Conservation (phyloP, 2,329 filamentous ascomycete genomes). For the Pseudogymnoascus sp. region DNA sequence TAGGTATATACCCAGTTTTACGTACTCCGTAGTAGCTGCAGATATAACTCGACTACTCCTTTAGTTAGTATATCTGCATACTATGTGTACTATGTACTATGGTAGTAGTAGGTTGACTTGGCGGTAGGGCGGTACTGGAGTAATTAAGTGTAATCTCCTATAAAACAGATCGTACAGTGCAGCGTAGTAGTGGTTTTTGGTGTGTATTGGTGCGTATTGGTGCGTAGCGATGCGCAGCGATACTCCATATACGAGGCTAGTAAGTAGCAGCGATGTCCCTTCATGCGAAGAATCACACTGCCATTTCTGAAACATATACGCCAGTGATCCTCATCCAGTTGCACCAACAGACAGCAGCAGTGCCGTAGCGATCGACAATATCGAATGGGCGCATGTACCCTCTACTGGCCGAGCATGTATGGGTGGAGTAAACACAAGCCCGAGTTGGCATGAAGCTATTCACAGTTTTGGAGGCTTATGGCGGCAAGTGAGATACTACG, state of each 20-base stretch:
- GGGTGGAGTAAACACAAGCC: background rate
- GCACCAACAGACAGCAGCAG: background rate
- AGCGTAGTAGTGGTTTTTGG: too few relatives aligned
- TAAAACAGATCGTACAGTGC: background rate
- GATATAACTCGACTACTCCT: background rate
- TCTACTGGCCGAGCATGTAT: background rate
- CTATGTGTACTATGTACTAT: background rate
- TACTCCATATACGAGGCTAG: background rate
- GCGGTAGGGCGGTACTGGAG: background rate
- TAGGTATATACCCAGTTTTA: background rate
- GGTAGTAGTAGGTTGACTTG: background rate
- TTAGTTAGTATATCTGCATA: too few relatives aligned
- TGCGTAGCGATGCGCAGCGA: background rate
- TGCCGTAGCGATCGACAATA: background rate
- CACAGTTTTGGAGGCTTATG: background rate
- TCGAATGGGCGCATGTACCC: background rate
- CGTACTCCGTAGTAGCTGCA: background rate
- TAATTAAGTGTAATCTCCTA: background rate
- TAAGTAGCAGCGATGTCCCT: background rate
- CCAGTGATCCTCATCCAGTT: background rate
- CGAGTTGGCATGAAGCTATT: slow-evolving; percentile 5
- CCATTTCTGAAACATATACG: background rate
- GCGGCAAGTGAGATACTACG: background rate
- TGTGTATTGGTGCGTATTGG: too few relatives aligned
- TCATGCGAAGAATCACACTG: slow-evolving; percentile 1